Evolutionary conservation across 768 basidiomycete genomes (phyloP), one percentile per base, ranked within the genome.

Genomic region (Hypsizygus marmoreus): DNA sequence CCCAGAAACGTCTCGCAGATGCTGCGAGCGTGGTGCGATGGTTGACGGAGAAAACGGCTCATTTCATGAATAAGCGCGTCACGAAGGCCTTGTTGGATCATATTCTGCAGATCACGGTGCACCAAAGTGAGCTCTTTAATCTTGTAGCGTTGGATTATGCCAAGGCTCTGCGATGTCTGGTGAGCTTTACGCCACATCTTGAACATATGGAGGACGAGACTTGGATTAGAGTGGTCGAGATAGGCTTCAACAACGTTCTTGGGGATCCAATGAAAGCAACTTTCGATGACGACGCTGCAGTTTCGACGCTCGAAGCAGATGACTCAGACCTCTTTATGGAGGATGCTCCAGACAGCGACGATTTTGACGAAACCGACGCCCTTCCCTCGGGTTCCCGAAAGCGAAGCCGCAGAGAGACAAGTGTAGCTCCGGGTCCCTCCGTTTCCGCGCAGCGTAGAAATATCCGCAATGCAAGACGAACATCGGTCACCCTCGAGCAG

Each of bases 81-180:
- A 60, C 82, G 25, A 76, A 75, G 40, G 65, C 78, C 3, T 53
- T 95, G 23, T 70, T 89, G 42, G 72, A 73, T 7, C 88, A 94
- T 59, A 68, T 97, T 33, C 67, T 71, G 10, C 76, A 80, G 47
- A 76, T 75, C 38, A 74, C 93, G 40, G 69, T 81, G 4, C 57
- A 80, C 56, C 69, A 73, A 16, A 72, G 74, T 28, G 60, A 71
- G 26, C 67, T 97, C 11, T 74, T 85, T 49, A 58, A 70, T 3
- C 81, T 84, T 0, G 74, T 92, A 3, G 83, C 89, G 9, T 65
- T 90, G 51, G 82, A 95, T 63, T 95, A 92, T 62, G 72, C 87
- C 45, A 95, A 95, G 61, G 76, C 87, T 0, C 70, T 97, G 38
- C 79, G 79, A 44, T 71, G 69, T 47, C 59, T 97, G 7, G 68